Conservation (phyloP, 305 asterid species). For the Fraxinus sp. region DNA sequence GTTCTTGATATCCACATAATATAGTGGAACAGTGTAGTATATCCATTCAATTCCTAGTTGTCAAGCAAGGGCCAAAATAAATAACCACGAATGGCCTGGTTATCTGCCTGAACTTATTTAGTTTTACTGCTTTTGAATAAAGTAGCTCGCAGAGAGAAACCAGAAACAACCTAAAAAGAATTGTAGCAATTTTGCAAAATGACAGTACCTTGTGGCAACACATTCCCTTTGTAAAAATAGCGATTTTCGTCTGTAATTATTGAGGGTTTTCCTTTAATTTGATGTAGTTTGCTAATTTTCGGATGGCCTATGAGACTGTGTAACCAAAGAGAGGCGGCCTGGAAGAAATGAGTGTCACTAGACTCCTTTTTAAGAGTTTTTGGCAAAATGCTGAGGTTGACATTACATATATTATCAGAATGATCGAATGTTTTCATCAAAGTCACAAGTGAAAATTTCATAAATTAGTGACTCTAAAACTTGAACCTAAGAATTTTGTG, state of each 20-base stretch:
- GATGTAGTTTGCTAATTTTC: no score
- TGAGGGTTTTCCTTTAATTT: neutral
- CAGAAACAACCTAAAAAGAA: no score
- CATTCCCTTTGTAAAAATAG: no score
- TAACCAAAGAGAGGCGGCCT: neutral
- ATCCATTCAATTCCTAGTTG: slow-evolving; percentile 97
- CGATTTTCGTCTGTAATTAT: no score
- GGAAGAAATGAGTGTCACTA: neutral
- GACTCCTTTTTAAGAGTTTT: neutral
- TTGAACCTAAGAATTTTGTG: neutral
- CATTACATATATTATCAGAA: neutral
- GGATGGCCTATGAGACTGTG: no score
- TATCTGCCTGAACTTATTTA: neutral
- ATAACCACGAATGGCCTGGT: slow-evolving; percentile 51
- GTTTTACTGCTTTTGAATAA: no score
- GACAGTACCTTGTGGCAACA: no score
- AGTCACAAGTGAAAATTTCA: neutral
- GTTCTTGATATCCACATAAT: slow-evolving; percentile 71
- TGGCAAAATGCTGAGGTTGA: no score
- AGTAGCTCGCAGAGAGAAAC: no score
- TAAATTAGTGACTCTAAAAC: neutral
- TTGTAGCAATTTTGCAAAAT: no score
- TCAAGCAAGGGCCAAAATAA: slow-evolving; percentile 82
- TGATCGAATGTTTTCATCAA: neutral
- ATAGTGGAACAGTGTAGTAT: slow-evolving; percentile 68